phyloP scores from a whole-genome alignment of 441 rosid genomes.

The Eutrema salsugineum region DNA sequence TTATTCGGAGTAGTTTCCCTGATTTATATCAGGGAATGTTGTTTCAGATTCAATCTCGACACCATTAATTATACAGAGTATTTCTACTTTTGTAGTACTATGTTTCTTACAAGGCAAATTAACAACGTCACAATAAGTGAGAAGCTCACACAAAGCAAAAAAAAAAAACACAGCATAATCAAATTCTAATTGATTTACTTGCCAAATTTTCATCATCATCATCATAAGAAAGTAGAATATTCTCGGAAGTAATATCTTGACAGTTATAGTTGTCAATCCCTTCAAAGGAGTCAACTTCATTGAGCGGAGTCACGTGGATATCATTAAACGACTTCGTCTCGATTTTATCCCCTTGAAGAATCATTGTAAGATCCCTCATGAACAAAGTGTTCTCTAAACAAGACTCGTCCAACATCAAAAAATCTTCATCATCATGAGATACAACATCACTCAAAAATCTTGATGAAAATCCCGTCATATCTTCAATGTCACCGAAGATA shows the following conservation, averaged over 20 bases:
- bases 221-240: background rate
- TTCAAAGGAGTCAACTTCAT: slow-evolving; percentile 15
- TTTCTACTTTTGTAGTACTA: no score
- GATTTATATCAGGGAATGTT: background rate
- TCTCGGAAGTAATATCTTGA: background rate
- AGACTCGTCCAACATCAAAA: slow-evolving; percentile 20
- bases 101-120: background rate
- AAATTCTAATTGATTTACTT: slow-evolving; percentile 6
- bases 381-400: slow-evolving; percentile 15
- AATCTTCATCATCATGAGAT: slow-evolving; percentile 17
- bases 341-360: slow-evolving; percentile 13
- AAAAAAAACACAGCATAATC: background rate
- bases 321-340: background rate
- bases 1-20: no score
- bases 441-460: slow-evolving; percentile 1
- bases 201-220: slow-evolving; percentile 3
- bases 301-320: background rate
- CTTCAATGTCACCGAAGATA: slow-evolving; percentile 13
- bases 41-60: background rate
- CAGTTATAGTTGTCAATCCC: slow-evolving; percentile 4
- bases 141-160: background rate
- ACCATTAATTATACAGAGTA: no score
- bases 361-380: slow-evolving; percentile 24
- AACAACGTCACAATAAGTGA: background rate
- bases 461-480: slow-evolving; percentile 15